Evolutionary conservation across 2,329 filamentous ascomycete genomes (phyloP).

Genomic region (Penicillium sp.): DNA sequence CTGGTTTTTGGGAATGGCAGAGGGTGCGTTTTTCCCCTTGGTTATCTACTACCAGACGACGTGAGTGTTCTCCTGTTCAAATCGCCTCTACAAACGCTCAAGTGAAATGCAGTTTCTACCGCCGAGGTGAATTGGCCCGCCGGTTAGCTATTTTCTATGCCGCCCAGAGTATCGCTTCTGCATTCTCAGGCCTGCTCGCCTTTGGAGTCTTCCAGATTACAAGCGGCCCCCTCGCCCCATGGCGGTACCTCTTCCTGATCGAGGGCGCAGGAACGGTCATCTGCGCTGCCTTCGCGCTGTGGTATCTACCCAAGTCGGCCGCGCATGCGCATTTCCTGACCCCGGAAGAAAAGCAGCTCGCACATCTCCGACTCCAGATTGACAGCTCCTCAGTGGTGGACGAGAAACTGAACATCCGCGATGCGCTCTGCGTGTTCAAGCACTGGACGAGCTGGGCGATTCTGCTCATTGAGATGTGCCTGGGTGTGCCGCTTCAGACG

Average conservation of each 20-base stretch:
- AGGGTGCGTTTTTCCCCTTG: conserved; percentile 31
- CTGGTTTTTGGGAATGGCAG: conserved; percentile 30
- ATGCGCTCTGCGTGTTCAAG: conserved; percentile 30
- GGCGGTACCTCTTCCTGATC: conserved; percentile 49
- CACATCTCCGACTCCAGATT: conserved; percentile 35
- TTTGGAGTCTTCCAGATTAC: conserved; percentile 45
- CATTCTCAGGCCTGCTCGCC: conserved; percentile 34
- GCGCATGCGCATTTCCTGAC: conserved; percentile 42
- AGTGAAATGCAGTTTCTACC: conserved; percentile 33
- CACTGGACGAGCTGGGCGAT: conserved; percentile 30
- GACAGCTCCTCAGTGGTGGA: conserved; percentile 35
- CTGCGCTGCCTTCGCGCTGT: conserved; percentile 39
- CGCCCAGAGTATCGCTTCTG: conserved; percentile 28
- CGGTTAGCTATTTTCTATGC: conserved; percentile 33
- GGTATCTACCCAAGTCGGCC: conserved; percentile 42
- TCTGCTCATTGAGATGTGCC: conserved; percentile 29
- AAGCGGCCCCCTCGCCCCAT: conserved; percentile 33
- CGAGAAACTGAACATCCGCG: conserved; percentile 31
- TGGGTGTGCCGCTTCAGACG: conserved; percentile 29
- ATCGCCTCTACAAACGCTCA: too few species aligned
- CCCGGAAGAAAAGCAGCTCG: conserved; percentile 37
- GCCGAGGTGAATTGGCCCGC: conserved; percentile 28
- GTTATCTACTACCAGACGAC: conserved; percentile 30
- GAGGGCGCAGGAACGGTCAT: conserved; percentile 44
- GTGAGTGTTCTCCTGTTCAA: too few species aligned